Evolutionary conservation across 1,284 basidiomycete species (phyloP), one percentile per base, ranked within the genome.

Genomic region (Coniferiporia sulphurascens): DNA sequence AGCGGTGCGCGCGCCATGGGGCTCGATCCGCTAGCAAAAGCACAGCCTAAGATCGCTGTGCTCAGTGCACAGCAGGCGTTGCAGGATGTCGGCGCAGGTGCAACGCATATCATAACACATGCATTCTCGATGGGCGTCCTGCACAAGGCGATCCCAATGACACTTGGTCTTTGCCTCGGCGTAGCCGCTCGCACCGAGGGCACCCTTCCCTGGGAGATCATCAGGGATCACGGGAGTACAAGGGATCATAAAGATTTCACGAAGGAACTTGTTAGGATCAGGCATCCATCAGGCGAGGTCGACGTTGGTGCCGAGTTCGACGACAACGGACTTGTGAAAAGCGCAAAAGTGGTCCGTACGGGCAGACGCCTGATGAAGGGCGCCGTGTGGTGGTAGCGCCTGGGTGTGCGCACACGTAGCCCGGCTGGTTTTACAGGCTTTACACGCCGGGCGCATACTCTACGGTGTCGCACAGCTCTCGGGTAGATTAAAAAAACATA

Each of bases 61-160:
- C 73, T 89, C 50, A 74, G 73, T 61, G 60, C 71, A 4, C 77
- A 80, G 4, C 58, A 63, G 12, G 59, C 66, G 4, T 48, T 61
- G 10, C 65, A 67, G 2, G 70, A 73, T 5, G 27, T 27, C 27
- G 27, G 27, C 27, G 19, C 51, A 56, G 6, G 66, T 64, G 64
- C 72, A 13, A 70, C 71, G 6, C 74, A 76, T 5, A 75, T 90
- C 50, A 74, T 75, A n/a, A 74, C 86, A 9, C 78, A 84, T 56
- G 83, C 87, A 1, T 76, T 85, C 36, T 88, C 86, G 0, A 89
- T 89, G 83, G 86, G 86, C 1, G 81, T 85, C 1, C 74, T 85
- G 4, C 88, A 90, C 70, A 85, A 84, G 64, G 84, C 87, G 0
- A 79, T 90, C 0, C 87, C 87, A 0, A 87, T 89, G 82, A 90